phyloP scores from a whole-genome alignment of 257 asterid species.

The Capsicum pubescens region DNA sequence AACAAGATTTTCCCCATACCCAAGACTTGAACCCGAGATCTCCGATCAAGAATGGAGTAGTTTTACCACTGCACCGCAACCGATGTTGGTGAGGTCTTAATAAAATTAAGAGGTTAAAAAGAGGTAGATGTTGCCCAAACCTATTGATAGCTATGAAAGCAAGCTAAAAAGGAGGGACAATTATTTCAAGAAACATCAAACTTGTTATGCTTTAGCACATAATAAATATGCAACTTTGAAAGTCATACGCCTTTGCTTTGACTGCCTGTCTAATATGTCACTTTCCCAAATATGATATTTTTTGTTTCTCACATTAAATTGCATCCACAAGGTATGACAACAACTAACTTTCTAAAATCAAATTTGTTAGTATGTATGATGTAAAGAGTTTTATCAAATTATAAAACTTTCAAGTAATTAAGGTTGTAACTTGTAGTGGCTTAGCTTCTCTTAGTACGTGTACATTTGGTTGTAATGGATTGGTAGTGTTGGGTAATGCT shows the following conservation, averaged over 20 bases:
- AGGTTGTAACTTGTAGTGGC: not conserved
- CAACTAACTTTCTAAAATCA: not conserved
- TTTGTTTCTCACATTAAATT: not conserved
- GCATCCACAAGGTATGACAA: not conserved
- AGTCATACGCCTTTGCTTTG: slow-evolving; percentile 29
- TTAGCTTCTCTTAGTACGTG: not conserved
- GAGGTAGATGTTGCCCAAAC: slow-evolving; percentile 12
- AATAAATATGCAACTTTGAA: not conserved
- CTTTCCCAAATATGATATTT: not conserved
- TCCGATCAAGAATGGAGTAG: no score
- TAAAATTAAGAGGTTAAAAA: not conserved
- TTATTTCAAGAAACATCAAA: slow-evolving; percentile 22
- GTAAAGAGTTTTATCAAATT: not conserved
- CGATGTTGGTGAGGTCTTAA: no score
- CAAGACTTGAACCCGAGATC: no score
- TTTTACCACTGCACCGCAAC: no score
- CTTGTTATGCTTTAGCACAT: slow-evolving; percentile 15
- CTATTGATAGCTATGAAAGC: not conserved
- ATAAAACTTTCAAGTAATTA: not conserved
- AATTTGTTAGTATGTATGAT: not conserved
- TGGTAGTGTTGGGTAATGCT: no score
- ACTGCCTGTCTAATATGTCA: slow-evolving; percentile 22
- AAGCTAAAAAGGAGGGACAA: slow-evolving; percentile 20
- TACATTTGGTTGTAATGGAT: not conserved
- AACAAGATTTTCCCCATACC: no score